Evolutionary conservation across 75 land plant species (phyloP).

Genomic region (Azolla pinnata): DNA sequence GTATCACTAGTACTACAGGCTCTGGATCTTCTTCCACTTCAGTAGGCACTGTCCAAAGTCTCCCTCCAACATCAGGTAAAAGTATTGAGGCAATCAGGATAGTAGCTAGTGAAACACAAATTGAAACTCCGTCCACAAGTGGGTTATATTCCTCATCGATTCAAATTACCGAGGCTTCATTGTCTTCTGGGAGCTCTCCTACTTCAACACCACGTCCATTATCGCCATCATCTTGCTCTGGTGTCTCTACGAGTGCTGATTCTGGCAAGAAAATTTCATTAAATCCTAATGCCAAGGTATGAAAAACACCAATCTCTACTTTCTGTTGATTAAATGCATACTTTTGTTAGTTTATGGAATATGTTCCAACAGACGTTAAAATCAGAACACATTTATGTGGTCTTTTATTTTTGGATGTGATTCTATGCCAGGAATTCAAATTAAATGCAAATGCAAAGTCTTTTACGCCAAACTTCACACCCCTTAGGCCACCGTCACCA

Average conservation of each 20-base stretch:
- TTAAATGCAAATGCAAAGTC: constrained; percentile 52
- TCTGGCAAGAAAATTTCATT: constrained; percentile 19
- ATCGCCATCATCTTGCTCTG: constrained; percentile 12
- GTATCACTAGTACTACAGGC: neutral
- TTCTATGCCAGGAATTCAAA: constrained; percentile 51
- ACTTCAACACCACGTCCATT: constrained; percentile 10
- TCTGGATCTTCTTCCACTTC: constrained; percentile 2
- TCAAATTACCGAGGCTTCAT: neutral
- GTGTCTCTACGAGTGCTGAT: constrained; percentile 1
- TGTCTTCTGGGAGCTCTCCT: constrained; percentile 5
- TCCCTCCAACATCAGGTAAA: neutral
- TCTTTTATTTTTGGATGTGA: too few species aligned
- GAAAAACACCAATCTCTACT: too few species aligned
- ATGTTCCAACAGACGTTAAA: too few species aligned
- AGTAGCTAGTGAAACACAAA: neutral
- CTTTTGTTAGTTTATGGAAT: too few species aligned
- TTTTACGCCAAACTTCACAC: constrained; percentile 32
- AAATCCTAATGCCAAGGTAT: constrained; percentile 41
- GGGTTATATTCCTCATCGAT: neutral
- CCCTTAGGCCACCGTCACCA: constrained; percentile 28
- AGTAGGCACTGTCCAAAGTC: constrained; percentile 1
- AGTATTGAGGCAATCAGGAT: neutral
- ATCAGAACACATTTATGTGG: neutral
- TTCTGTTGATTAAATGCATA: too few species aligned
- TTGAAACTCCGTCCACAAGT: neutral